Evolutionary conservation across 2,329 filamentous ascomycete species (phyloP), one percentile per base, ranked within the genome.

Genomic region (Parastagonospora nodorum): DNA sequence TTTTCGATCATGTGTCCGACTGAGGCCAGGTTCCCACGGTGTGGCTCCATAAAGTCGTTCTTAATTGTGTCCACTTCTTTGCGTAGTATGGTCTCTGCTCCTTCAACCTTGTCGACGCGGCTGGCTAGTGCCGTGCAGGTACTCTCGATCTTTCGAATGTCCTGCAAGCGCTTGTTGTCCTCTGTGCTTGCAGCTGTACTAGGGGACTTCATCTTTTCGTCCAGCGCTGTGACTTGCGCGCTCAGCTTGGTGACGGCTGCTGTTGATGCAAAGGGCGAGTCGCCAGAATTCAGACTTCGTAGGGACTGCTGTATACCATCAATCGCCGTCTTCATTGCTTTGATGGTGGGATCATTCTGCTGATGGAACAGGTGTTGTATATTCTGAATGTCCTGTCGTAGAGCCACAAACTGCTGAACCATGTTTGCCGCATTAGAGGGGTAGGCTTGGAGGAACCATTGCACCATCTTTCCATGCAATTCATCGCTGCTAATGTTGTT

Each of bases 401-500:
- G 24, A 2, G 15, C 38, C 9, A 37, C 8, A 1, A 56, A 8
- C 8, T 57, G 40, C 9, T 49, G 50, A 2, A 55, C 4, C 14
- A 59, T 7, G 8, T 45, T 33, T 10, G 42, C n/a, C n/a, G 30
- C 28, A 30, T 41, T 42, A 1, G 38, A 32, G 9, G 62, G 61
- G 39, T 68, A 66, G 14, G 35, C 49, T 14, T 58, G 44, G 12
- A 57, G n/a, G 28, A 69, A 58, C 59, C 57, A 61, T n/a, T 54
- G 42, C 1, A 60, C 57, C 56, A 69, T 69, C 38, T 51, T 50
- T 14, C 61, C 58, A 36, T 63, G 37, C 8, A 68, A 16, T 7
- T 61, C 48, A 12, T 59, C 60, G 0, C 66, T 66, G 8, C 44
- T 55, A 28, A 69, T 67, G 12, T 68, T 69, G n/a, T 67, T 51